A percentile compares a stretch with the other conserved stretches of the same genome.
Conservation (phyloP, 345 rosid genomes). For the Lagerstroemia speciosa region DNA sequence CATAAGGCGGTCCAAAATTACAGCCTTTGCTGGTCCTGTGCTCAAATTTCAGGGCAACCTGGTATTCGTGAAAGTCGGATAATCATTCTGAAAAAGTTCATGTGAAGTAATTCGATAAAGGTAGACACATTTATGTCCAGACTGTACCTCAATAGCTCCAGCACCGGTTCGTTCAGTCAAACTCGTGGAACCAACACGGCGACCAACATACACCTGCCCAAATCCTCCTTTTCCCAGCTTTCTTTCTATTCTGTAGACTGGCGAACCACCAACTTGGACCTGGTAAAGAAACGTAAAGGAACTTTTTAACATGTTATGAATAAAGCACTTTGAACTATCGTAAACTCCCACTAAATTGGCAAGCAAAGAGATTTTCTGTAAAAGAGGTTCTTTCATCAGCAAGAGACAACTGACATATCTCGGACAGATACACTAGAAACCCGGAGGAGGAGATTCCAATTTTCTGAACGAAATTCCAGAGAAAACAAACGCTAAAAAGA, state of each 20-base stretch:
- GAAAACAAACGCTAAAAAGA: background rate
- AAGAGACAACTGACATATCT: background rate
- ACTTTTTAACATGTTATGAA: background rate
- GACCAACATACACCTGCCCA: slow-evolving; percentile 94
- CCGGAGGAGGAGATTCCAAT: background rate
- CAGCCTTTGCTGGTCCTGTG: slow-evolving; percentile 96
- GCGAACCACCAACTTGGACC: slow-evolving; percentile 90
- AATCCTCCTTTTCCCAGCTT: slow-evolving; percentile 97
- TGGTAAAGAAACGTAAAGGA: slow-evolving; percentile 18
- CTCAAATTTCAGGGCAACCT: slow-evolving; percentile 97
- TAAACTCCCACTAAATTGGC: background rate
- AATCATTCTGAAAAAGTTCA: background rate
- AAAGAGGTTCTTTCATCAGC: background rate
- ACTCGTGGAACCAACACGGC: slow-evolving; percentile 33
- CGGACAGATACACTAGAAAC: background rate
- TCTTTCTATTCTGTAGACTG: slow-evolving; percentile 61
- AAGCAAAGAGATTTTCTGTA: background rate
- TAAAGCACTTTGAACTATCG: background rate
- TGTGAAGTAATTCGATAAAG: background rate
- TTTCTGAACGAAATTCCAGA: background rate
- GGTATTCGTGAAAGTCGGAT: background rate
- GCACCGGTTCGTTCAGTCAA: slow-evolving; percentile 55
- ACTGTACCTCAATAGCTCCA: slow-evolving; percentile 63
- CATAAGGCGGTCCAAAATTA: slow-evolving; percentile 83
- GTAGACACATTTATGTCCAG: background rate